phyloP scores from a whole-genome alignment of 805 yeast genomes.

The Starmerella bacillaris region DNA sequence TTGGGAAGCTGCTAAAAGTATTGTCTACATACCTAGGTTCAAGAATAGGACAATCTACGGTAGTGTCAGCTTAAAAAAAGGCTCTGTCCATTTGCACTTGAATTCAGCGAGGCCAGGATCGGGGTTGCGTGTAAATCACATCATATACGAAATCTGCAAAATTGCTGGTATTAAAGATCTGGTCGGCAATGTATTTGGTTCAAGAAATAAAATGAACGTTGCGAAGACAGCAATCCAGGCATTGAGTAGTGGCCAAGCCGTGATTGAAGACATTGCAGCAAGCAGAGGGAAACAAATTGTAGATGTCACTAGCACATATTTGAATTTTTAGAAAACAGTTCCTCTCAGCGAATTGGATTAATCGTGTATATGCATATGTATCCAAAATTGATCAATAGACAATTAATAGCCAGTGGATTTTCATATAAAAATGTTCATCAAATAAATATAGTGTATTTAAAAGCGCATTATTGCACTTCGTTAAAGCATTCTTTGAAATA shows the following conservation, averaged over 20 bases:
- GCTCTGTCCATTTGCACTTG: slow-evolving; percentile 66
- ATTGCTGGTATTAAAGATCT: slow-evolving; percentile 88
- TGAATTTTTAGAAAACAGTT: slow-evolving; percentile 24
- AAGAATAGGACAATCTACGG: slow-evolving; percentile 86
- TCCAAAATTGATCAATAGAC: too few species aligned
- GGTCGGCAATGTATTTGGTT: slow-evolving; percentile 76
- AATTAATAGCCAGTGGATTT: too few species aligned
- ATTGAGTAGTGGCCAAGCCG: slow-evolving; percentile 48
- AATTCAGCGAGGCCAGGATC: slow-evolving; percentile 84
- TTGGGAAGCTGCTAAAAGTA: slow-evolving; percentile 82
- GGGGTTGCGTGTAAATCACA: slow-evolving; percentile 81
- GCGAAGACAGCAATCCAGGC: slow-evolving; percentile 82
- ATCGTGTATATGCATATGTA: too few species aligned
- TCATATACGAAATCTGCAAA: slow-evolving; percentile 77
- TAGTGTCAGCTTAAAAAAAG: slow-evolving; percentile 62
- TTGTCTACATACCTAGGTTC: slow-evolving; percentile 64
- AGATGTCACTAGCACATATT: slow-evolving; percentile 80
- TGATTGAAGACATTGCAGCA: slow-evolving; percentile 73
- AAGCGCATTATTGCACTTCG: too few species aligned
- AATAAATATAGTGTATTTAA: too few species aligned
- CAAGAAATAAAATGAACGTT: slow-evolving; percentile 88
- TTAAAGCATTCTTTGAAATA: too few species aligned
- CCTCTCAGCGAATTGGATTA: too few species aligned
- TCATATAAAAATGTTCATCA: too few species aligned
- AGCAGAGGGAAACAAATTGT: slow-evolving; percentile 89